Evolutionary conservation across 257 asterid species (phyloP), one percentile per base, ranked within the genome.

Genomic region (Fraxinus americana): DNA sequence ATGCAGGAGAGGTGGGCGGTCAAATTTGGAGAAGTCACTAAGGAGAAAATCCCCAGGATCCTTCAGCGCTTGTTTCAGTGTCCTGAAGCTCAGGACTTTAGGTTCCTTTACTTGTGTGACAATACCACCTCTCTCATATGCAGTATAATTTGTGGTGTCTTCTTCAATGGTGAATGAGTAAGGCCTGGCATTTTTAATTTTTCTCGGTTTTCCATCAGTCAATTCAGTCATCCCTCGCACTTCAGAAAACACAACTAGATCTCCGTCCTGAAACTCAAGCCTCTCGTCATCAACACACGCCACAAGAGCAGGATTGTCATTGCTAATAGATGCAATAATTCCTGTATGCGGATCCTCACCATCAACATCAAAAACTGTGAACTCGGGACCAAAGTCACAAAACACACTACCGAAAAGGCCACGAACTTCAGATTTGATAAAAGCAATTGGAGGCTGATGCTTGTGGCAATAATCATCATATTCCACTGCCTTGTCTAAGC

Each of bases 211-310:
- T 30, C 89, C 89, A 85, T 85, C 89, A 81, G 83, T 83, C 52
- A 87, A 71, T 76, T 87, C 89, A 7, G 73, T 57, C 91, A 87
- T 85, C 23, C 91, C 91, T 25, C 63, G 81, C 59, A 87, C 80
- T 83, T 87, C 91, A 52, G 91, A 87, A 70, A 87, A 87, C 80
- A 87, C 81, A 72, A 87, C 91, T 34, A 87, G 82, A 70, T 87
- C 91, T 19, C 91, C 91, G 74, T 87, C 91, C 75, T 87, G 89
- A 75, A 87, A 87, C 79, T 87, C 89, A 57, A 87, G 80, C 72
- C 91, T 81, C 79, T 87, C 91, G 48, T 85, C 89, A 67, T 87
- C 91, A 34, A 87, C 87, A 71, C 91, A 87, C 36, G 82, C 41
- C 74, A 87, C 89, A 50, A 83, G 83, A 34, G 89, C 91, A 75